These are phyloP conservation scores for Besnoitia besnoiti DNA, from an alignment of 169 alveolate genomes.

Conservation along the genomic window DNA sequence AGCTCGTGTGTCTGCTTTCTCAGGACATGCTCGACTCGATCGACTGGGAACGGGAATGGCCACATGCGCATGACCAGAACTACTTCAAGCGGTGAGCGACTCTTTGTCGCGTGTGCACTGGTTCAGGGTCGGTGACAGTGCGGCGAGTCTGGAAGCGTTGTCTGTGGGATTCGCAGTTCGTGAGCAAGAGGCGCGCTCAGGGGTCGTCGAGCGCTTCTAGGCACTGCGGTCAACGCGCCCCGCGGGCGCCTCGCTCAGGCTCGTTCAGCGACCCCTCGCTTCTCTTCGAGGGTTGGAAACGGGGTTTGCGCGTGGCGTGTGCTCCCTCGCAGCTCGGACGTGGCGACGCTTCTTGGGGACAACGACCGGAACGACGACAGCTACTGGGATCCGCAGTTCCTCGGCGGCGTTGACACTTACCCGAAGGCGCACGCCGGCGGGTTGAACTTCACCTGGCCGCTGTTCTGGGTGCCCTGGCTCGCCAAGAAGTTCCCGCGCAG, in stretches of 20 bases:
- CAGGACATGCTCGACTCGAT: slow-evolving; percentile 77
- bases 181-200: too few relatives aligned
- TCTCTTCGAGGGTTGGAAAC: not conserved
- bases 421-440: slow-evolving; percentile 84
- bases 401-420: slow-evolving; percentile 83
- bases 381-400: slow-evolving; percentile 84
- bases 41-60: slow-evolving; percentile 80
- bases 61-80: slow-evolving; percentile 75
- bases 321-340: slow-evolving; percentile 70
- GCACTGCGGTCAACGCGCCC: too few relatives aligned
- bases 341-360: slow-evolving; percentile 81
- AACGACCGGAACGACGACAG: slow-evolving; percentile 76
- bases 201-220: too few relatives aligned
- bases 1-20: not conserved
- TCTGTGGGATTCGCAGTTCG: too few relatives aligned
- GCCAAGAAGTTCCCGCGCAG: slow-evolving; percentile 80
- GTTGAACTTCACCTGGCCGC: slow-evolving; percentile 81
- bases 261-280: not conserved
- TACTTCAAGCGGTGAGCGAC: slow-evolving; percentile 77
- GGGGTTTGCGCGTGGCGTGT: not conserved
- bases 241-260: too few relatives aligned
- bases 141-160: not conserved
- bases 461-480: slow-evolving; percentile 76
- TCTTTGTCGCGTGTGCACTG: too few relatives aligned
- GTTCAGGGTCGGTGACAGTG: too few relatives aligned